Evolutionary conservation across 495 filamentous ascomycete species (phyloP).

Genomic region (Hyaloscypha variabilis): DNA sequence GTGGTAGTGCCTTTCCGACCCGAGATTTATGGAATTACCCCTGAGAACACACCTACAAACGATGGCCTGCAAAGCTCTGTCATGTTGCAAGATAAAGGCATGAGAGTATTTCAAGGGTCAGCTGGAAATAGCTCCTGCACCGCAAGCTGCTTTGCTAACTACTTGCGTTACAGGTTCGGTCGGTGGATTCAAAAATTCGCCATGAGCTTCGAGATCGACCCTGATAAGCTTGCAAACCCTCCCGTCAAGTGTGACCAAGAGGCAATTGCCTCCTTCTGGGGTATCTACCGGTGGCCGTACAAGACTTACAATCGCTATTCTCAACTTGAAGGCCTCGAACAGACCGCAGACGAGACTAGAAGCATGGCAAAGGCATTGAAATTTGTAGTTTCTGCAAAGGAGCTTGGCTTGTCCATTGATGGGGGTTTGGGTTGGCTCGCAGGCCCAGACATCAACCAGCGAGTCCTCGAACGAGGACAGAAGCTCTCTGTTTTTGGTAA

Average conservation of each 20-base stretch:
- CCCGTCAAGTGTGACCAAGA: slow-evolving; percentile 44
- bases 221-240: slow-evolving; percentile 39
- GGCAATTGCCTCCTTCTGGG: slow-evolving; percentile 47
- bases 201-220: slow-evolving; percentile 57
- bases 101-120: slow-evolving; percentile 46
- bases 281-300: slow-evolving; percentile 54
- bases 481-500: slow-evolving; percentile 29
- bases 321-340: slow-evolving; percentile 49
- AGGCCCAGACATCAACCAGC: slow-evolving; percentile 29
- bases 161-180: slow-evolving; percentile 41
- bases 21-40: slow-evolving; percentile 49
- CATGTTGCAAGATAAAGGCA: slow-evolving; percentile 39
- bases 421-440: slow-evolving; percentile 58
- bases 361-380: slow-evolving; percentile 51
- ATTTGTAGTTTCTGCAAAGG: slow-evolving; percentile 40
- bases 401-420: slow-evolving; percentile 57
- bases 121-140: neutral
- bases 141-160: neutral
- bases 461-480: slow-evolving; percentile 4
- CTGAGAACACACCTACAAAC: slow-evolving; percentile 7
- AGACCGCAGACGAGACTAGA: slow-evolving; percentile 52
- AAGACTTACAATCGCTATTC: slow-evolving; percentile 50
- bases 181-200: slow-evolving; percentile 51
- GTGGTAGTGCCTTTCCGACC: slow-evolving; percentile 57
- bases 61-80: slow-evolving; percentile 20